Evolutionary conservation across 169 alveolate species (phyloP).

Genomic region (Plasmodium gonderi): DNA sequence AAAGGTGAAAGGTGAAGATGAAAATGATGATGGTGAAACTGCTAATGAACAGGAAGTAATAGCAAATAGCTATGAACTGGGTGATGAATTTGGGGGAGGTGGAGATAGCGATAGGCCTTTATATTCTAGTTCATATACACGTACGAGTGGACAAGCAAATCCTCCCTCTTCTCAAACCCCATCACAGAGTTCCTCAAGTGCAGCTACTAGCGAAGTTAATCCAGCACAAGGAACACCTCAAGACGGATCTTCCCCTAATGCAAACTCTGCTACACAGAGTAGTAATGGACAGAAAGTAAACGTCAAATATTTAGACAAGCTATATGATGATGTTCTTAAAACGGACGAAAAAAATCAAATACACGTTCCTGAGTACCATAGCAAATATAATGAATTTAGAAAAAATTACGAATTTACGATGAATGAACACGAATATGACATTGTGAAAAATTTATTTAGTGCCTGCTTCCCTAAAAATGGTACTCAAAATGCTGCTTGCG

Average conservation of each 20-base stretch:
- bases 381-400: conserved; percentile 4
- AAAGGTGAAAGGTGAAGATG: not conserved
- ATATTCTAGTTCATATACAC: no score
- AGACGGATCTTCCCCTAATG: not conserved
- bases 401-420: not conserved
- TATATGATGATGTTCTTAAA: conserved; percentile 4
- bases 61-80: no score
- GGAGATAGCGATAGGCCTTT: no score
- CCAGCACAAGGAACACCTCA: not conserved
- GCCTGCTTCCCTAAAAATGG: not conserved
- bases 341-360: not conserved
- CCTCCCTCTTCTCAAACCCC: no score
- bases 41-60: not conserved
- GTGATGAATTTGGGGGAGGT: no score
- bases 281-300: not conserved
- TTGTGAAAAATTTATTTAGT: not conserved
- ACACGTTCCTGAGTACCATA: not conserved
- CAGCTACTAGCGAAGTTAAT: not conserved
- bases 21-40: not conserved
- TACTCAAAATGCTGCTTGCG: not conserved
- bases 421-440: conserved; percentile 9
- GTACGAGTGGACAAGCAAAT: no score
- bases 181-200: no score
- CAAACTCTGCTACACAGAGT: not conserved
- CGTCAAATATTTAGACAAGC: conserved; percentile 12